Conservation (phyloP, 2,329 filamentous ascomycete genomes). For the Sclerotinia nivalis region DNA sequence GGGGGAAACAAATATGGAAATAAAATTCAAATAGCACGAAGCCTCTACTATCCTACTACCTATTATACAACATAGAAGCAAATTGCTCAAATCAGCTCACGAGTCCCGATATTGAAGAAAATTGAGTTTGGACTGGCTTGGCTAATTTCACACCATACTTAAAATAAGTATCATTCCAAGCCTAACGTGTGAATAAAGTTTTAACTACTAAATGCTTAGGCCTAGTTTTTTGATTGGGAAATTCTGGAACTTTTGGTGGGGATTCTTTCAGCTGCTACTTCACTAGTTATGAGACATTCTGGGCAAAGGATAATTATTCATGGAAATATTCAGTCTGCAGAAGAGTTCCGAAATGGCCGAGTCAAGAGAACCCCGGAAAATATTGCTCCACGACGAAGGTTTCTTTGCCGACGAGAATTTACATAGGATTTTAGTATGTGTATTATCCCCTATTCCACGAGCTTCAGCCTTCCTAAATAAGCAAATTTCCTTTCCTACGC, state of each 20-base stretch:
- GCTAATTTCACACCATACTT: neutral
- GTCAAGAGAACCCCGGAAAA: neutral
- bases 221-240: neutral
- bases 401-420: neutral
- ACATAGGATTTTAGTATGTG: neutral
- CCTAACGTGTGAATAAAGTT: conserved; percentile 6
- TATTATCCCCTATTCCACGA: neutral
- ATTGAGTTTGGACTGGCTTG: neutral
- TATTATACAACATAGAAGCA: neutral
- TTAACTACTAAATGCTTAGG: neutral
- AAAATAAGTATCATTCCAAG: neutral
- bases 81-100: conserved; percentile 3
- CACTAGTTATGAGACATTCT: conserved; percentile 1
- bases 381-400: neutral
- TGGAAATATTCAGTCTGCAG: neutral
- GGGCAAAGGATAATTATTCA: neutral
- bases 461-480: neutral
- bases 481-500: neutral
- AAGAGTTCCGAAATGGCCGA: neutral
- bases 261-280: conserved; percentile 14
- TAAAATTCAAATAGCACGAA: neutral
- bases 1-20: neutral
- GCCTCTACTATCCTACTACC: neutral
- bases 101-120: neutral
- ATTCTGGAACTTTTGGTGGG: neutral